Evolutionary conservation across 768 basidiomycete species (phyloP).

Genomic region (Podaxis carcinomalis): DNA sequence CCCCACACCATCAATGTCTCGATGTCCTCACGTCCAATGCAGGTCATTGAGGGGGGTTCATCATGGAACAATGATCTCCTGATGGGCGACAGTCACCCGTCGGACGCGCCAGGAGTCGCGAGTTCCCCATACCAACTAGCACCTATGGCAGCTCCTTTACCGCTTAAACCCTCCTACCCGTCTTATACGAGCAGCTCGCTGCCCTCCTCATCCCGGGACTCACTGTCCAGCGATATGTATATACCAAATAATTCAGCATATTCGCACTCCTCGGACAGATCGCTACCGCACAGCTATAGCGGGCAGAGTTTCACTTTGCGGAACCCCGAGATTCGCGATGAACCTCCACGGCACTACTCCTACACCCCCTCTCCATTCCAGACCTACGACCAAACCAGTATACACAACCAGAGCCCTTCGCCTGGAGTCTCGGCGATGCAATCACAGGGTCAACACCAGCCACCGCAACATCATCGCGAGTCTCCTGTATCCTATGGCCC

Average conservation of each 20-base stretch:
- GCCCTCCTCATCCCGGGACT: slow-evolving; percentile 37
- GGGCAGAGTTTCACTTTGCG: slow-evolving; percentile 41
- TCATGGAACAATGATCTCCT: slow-evolving; percentile 56
- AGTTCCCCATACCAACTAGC: slow-evolving; percentile 41
- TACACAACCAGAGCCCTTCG: slow-evolving; percentile 38
- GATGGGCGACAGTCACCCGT: slow-evolving; percentile 38
- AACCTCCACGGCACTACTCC: slow-evolving; percentile 41
- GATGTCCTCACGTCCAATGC: slow-evolving; percentile 39
- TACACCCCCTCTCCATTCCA: slow-evolving; percentile 50
- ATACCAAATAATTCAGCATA: slow-evolving; percentile 35
- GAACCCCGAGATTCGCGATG: slow-evolving; percentile 17
- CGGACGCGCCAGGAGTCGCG: slow-evolving; percentile 35
- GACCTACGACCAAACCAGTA: slow-evolving; percentile 31
- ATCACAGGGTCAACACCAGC: slow-evolving; percentile 31
- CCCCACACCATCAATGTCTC: slow-evolving; percentile 53
- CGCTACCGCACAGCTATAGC: slow-evolving; percentile 42
- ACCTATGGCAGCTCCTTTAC: slow-evolving; percentile 41
- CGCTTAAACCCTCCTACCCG: slow-evolving; percentile 44
- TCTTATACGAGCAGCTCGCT: slow-evolving; percentile 33
- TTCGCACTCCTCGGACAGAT: slow-evolving; percentile 47
- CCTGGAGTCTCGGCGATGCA: slow-evolving; percentile 30
- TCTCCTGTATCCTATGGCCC: slow-evolving; percentile 37
- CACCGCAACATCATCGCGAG: slow-evolving; percentile 39
- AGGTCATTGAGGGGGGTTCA: slow-evolving; percentile 41
- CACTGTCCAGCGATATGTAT: slow-evolving; percentile 39